Evolutionary conservation across 1,284 basidiomycete species (phyloP).

Genomic region (Irpex lacteus): DNA sequence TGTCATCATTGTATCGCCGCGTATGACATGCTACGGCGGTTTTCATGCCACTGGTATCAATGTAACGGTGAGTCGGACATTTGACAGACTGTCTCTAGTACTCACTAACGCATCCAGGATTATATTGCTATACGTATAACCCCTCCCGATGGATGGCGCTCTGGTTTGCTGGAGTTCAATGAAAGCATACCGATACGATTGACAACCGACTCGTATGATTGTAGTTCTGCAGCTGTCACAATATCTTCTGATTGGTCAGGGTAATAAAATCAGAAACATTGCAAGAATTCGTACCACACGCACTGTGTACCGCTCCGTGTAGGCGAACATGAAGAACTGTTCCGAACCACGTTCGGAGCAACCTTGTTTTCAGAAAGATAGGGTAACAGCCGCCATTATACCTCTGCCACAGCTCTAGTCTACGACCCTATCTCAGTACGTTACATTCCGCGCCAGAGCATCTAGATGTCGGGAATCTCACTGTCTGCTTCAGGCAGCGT

Average conservation of each 20-base stretch:
- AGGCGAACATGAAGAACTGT: background rate
- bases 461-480: background rate
- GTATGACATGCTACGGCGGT: conserved; percentile 18
- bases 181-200: conserved; percentile 25
- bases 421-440: background rate
- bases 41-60: conserved; percentile 25
- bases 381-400: background rate
- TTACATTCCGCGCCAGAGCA: background rate
- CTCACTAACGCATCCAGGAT: conserved; percentile 19
- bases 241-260: conserved; percentile 13
- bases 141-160: conserved; percentile 18
- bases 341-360: background rate
- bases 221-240: conserved; percentile 15
- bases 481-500: background rate
- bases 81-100: background rate
- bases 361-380: background rate
- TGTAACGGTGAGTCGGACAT: conserved; percentile 19
- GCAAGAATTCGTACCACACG: background rate
- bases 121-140: conserved; percentile 24
- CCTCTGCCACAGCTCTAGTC: background rate
- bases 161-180: conserved; percentile 20
- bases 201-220: conserved; percentile 23
- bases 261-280: background rate
- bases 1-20: conserved; percentile 20
- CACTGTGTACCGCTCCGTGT: background rate